Evolutionary conservation across 495 filamentous ascomycete species (phyloP).

Genomic region (Aspergillus ellipticus): DNA sequence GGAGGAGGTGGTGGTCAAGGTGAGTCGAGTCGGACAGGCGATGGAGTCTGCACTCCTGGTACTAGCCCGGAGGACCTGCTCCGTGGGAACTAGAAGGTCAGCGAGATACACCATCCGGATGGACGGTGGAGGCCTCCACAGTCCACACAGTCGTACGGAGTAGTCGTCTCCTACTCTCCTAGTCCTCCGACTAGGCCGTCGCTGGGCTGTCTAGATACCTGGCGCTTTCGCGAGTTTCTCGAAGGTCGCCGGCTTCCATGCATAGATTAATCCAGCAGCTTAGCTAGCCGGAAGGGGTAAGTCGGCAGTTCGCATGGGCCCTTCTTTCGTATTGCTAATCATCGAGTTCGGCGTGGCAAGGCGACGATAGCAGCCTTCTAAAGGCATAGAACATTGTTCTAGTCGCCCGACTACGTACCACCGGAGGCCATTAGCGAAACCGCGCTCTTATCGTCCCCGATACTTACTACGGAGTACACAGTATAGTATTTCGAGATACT

Average conservation of each 20-base stretch:
- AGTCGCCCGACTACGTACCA: neutral
- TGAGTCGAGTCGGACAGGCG: too few relatives aligned
- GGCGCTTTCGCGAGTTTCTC: constrained; percentile 7
- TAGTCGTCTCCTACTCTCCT: neutral
- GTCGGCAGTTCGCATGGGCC: constrained; percentile 7
- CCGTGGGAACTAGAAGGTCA: neutral
- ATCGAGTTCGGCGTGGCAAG: constrained; percentile 1
- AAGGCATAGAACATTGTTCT: neutral
- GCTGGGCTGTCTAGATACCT: neutral
- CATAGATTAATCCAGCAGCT: constrained; percentile 9
- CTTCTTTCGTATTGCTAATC: constrained; percentile 2
- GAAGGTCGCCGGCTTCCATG: constrained; percentile 16
- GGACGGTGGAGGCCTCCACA: neutral
- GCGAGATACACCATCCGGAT: neutral
- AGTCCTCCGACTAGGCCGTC: neutral
- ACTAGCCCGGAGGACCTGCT: neutral
- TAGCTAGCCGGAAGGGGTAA: constrained; percentile 8
- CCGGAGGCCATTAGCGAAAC: neutral
- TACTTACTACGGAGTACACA: neutral
- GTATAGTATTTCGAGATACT: too few relatives aligned
- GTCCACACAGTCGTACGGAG: too few relatives aligned
- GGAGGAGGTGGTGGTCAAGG: neutral
- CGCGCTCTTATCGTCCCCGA: neutral
- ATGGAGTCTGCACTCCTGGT: neutral
- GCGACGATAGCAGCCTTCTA: neutral